These are phyloP conservation scores for Neonectria faginata DNA, from an alignment of 2,329 filamentous ascomycete species.

Conservation along the genomic window DNA sequence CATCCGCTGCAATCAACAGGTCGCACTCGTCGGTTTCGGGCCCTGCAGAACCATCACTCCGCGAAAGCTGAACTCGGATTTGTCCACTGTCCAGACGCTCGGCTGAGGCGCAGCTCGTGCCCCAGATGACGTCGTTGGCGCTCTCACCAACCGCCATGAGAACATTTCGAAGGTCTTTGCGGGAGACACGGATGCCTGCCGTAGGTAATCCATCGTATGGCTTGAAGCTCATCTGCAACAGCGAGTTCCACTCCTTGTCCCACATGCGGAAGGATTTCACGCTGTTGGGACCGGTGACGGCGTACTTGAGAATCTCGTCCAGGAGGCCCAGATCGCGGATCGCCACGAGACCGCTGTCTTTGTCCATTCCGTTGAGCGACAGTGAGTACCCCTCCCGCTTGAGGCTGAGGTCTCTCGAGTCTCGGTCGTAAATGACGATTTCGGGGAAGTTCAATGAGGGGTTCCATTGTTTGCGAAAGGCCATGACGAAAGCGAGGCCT, in stretches of 20 bases:
- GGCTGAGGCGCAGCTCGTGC: constrained; percentile 15
- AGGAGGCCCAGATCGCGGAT: constrained; percentile 15
- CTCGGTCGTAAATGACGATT: constrained; percentile 19
- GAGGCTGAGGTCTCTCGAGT: constrained; percentile 4
- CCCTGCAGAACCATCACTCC: background rate
- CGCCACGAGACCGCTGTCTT: constrained; percentile 16
- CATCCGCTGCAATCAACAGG: constrained; percentile 56
- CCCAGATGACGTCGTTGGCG: constrained; percentile 5
- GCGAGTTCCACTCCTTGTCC: constrained; percentile 18
- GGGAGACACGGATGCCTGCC: constrained; percentile 17
- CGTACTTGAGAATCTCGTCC: constrained; percentile 10
- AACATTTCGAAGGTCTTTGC: constrained; percentile 10
- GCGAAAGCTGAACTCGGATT: constrained; percentile 15
- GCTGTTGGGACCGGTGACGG: constrained; percentile 7
- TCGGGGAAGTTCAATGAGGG: constrained; percentile 5
- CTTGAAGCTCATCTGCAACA: constrained; percentile 13
- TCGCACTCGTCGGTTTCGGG: constrained; percentile 44
- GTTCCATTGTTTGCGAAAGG: constrained; percentile 16
- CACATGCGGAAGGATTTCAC: constrained; percentile 15
- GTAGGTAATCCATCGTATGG: constrained; percentile 13
- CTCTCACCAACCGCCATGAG: constrained; percentile 3
- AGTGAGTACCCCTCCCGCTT: constrained; percentile 16
- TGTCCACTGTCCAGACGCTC: constrained; percentile 12
- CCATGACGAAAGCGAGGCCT: constrained; percentile 8
- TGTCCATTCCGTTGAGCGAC: constrained; percentile 15